A percentile compares a stretch with the other conserved stretches of the same genome.
Conservation (phyloP, 495 filamentous ascomycete species). For the Pseudomonodictys pantanalensis region DNA sequence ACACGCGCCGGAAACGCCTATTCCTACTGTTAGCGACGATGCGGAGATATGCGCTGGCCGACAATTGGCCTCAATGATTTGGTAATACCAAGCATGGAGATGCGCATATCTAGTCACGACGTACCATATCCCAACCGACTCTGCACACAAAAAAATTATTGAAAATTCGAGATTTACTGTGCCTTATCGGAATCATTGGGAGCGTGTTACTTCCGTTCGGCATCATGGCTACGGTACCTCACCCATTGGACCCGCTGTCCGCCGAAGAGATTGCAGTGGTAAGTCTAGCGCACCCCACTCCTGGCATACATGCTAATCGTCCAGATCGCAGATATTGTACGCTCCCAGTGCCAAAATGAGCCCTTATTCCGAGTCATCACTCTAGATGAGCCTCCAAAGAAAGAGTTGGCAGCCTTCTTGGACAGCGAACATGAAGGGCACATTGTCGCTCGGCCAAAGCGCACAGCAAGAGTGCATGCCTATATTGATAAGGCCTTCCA, state of each 20-base stretch:
- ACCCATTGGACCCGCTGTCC: conserved; percentile 20
- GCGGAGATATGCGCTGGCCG: too few relatives aligned
- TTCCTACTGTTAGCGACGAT: too few relatives aligned
- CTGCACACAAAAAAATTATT: too few relatives aligned
- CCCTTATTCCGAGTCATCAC: conserved; percentile 19
- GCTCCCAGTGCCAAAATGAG: neutral
- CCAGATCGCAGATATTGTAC: conserved; percentile 9
- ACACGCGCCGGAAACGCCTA: too few relatives aligned
- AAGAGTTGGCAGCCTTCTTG: conserved; percentile 7
- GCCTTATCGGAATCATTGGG: too few relatives aligned
- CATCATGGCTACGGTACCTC: neutral
- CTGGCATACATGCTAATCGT: neutral
- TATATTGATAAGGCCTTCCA: conserved; percentile 14
- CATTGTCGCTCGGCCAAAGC: neutral
- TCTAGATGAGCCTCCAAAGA: conserved; percentile 20
- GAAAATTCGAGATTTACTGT: too few relatives aligned
- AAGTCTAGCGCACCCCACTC: neutral
- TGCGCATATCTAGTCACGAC: too few relatives aligned
- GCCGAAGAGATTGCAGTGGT: conserved; percentile 8
- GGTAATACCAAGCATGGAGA: too few relatives aligned
- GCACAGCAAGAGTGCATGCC: conserved; percentile 14
- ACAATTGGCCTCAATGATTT: too few relatives aligned
- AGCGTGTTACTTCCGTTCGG: too few relatives aligned
- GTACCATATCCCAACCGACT: too few relatives aligned
- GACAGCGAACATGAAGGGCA: neutral